A percentile compares a stretch with the other conserved stretches of the same genome.
Evolutionary conservation across 202 grass and related monocot species (phyloP).

Genomic region (Brachypodium distachyon): DNA sequence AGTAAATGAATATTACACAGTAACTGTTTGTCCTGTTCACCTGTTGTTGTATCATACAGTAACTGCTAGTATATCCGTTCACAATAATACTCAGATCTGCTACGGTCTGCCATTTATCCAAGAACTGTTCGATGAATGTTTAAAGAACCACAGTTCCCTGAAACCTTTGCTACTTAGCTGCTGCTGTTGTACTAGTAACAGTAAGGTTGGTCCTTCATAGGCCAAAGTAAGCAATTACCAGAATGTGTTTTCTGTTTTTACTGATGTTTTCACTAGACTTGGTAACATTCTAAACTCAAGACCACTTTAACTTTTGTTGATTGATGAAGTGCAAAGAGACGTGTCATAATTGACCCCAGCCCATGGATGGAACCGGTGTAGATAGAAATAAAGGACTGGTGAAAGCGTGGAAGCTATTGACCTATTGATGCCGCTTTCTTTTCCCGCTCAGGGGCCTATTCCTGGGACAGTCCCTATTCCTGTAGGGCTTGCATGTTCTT

Average conservation of each 20-base stretch:
- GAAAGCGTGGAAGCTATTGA: conserved; percentile 16
- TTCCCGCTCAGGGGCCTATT: conserved; percentile 13
- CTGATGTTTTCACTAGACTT: background rate
- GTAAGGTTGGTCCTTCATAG: background rate
- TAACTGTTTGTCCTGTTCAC: background rate
- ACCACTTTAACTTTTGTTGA: conserved; percentile 1
- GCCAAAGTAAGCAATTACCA: background rate
- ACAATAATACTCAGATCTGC: background rate
- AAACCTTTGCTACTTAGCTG: background rate
- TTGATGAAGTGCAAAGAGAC: conserved; percentile 25
- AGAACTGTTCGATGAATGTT: background rate
- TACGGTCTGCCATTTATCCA: background rate
- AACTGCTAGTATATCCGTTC: background rate
- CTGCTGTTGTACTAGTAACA: background rate
- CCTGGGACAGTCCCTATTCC: background rate
- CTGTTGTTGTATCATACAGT: background rate
- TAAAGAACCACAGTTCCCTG: background rate
- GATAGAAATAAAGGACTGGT: conserved; percentile 1
- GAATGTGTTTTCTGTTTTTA: background rate
- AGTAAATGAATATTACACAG: conserved; percentile 28
- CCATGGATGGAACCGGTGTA: background rate
- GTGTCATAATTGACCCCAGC: conserved; percentile 8
- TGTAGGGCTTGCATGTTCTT: conserved; percentile 17
- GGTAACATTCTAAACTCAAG: background rate
- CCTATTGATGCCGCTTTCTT: conserved; percentile 4